Percentiles rank a stretch among this genome's conserved stretches.
Conservation (phyloP, 495 filamentous ascomycete genomes). For the Baudoinia panamericana region DNA sequence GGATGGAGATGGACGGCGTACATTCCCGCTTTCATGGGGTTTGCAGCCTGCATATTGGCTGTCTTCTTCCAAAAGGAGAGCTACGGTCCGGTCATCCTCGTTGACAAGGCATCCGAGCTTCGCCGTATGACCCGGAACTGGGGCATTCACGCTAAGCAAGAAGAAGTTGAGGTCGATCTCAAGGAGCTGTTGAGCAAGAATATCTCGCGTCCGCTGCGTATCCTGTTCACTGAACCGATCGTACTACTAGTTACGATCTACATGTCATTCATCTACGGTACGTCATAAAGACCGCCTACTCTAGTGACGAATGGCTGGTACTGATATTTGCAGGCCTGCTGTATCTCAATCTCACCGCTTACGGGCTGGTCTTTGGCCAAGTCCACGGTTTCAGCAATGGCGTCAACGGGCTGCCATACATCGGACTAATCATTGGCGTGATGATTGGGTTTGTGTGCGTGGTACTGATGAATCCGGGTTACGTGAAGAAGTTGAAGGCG, state of each 20-base stretch:
- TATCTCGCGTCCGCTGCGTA: slow-evolving; percentile 18
- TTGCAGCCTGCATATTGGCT: slow-evolving; percentile 34
- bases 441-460: slow-evolving; percentile 22
- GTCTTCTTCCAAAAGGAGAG: slow-evolving; percentile 47
- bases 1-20: slow-evolving; percentile 41
- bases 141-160: slow-evolving; percentile 44
- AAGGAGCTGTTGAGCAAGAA: slow-evolving; percentile 18
- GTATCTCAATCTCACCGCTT: slow-evolving; percentile 39
- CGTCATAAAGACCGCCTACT: neutral
- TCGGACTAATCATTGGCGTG: slow-evolving; percentile 38
- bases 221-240: slow-evolving; percentile 25
- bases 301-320: neutral
- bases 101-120: slow-evolving; percentile 40
- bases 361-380: slow-evolving; percentile 39
- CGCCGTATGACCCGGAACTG: slow-evolving; percentile 50
- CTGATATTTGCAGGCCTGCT: slow-evolving; percentile 23
- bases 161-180: slow-evolving; percentile 40
- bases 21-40: slow-evolving; percentile 46
- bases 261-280: slow-evolving; percentile 20
- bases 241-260: slow-evolving; percentile 21
- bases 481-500: slow-evolving; percentile 19
- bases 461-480: slow-evolving; percentile 17
- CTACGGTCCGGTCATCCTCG: slow-evolving; percentile 42
- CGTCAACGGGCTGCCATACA: slow-evolving; percentile 35
- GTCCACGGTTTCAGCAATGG: slow-evolving; percentile 35